Evolutionary conservation across 2,329 filamentous ascomycete species (phyloP).

Genomic region (Alternaria consortialis): DNA sequence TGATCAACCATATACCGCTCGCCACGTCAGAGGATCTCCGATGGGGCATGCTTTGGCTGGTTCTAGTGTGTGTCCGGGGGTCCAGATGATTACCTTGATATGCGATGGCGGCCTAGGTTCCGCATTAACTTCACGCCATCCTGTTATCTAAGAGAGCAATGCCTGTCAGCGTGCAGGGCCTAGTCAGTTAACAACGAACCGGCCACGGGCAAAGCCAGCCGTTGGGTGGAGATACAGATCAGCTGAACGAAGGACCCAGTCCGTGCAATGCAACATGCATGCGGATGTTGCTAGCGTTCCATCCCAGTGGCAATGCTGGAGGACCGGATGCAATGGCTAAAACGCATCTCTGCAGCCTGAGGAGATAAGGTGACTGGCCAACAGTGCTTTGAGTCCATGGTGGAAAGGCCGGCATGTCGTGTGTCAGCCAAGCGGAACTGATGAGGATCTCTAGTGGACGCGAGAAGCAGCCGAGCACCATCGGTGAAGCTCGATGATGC

Average conservation of each 20-base stretch:
- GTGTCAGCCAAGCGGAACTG: conserved; percentile 46
- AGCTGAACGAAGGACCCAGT: conserved; percentile 49
- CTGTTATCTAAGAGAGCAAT: conserved; percentile 53
- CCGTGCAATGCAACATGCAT: conserved; percentile 52
- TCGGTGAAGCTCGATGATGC: conserved; percentile 41
- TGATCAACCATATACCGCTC: conserved; percentile 56
- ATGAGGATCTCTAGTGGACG: conserved; percentile 35
- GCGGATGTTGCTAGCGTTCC: conserved; percentile 47
- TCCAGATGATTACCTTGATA: conserved; percentile 56
- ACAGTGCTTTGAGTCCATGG: conserved; percentile 45
- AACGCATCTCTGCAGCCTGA: conserved; percentile 51
- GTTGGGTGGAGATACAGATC: conserved; percentile 51
- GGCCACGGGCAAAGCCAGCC: conserved; percentile 50
- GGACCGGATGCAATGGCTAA: conserved; percentile 48
- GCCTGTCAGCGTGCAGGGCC: conserved; percentile 54
- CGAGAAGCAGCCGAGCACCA: conserved; percentile 33
- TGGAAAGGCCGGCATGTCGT: conserved; percentile 38
- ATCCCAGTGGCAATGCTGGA: conserved; percentile 46
- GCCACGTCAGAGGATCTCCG: conserved; percentile 64
- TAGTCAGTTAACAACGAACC: conserved; percentile 53
- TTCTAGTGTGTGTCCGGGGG: conserved; percentile 55
- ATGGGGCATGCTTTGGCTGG: conserved; percentile 57
- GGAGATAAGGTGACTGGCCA: conserved; percentile 61
- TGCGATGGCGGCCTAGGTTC: conserved; percentile 55
- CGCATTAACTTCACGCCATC: conserved; percentile 55